phyloP scores from a whole-genome alignment of 2,329 filamentous ascomycete genomes.

The Aureobasidium sp. region DNA sequence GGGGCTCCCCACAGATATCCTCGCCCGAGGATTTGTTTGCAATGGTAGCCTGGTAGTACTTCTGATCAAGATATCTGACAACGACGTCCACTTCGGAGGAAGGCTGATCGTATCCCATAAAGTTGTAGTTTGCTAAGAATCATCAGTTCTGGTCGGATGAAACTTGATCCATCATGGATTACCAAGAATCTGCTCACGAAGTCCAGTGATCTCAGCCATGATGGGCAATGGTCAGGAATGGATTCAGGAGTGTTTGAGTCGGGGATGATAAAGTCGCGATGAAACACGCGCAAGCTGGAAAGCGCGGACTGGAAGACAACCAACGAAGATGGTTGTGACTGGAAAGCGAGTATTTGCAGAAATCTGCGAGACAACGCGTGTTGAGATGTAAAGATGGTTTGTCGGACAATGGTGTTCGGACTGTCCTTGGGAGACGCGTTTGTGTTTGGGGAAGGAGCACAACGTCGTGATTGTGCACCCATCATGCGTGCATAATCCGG shows the following conservation, averaged over 20 bases:
- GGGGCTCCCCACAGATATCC: not conserved
- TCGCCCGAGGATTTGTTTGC: not conserved
- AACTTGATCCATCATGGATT: too few relatives aligned
- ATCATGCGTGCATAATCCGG: not conserved
- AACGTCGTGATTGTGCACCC: not conserved
- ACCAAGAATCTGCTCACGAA: conserved; percentile 6
- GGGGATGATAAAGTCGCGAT: not conserved
- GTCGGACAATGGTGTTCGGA: not conserved
- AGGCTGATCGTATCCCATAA: not conserved
- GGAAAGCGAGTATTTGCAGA: not conserved
- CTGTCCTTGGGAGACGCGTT: not conserved
- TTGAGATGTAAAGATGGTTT: not conserved
- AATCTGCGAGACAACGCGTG: not conserved
- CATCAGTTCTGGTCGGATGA: not conserved
- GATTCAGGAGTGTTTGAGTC: not conserved
- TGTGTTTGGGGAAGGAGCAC: not conserved
- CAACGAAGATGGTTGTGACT: not conserved
- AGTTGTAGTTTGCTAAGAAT: not conserved
- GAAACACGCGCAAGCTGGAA: not conserved
- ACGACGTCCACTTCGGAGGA: not conserved
- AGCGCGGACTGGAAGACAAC: not conserved
- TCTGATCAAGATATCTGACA: not conserved
- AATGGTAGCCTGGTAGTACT: not conserved
- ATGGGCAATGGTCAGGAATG: not conserved
- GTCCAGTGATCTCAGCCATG: not conserved